Base-by-base conservation (phyloP, 176 grass and related monocot genomes). In the Chloris gayana region DNA sequence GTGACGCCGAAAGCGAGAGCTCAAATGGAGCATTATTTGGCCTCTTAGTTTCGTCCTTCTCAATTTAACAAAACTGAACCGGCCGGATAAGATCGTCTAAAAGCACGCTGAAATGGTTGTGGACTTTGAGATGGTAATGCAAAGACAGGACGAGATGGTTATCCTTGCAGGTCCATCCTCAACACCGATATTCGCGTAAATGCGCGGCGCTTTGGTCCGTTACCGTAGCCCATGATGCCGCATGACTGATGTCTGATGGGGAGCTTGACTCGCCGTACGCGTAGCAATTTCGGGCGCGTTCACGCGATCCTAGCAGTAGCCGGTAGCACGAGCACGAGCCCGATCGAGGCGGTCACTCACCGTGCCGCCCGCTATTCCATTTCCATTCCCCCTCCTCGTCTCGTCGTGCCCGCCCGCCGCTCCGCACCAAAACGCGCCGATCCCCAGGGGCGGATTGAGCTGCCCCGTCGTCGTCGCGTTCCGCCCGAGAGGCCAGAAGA, bases 401-500 rank as follows among this genome's bases (percentile, higher is more conserved):
- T 6, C 18, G 47, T 10, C 75, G 29, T 51, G 18, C 50, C 50
- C 18, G 15, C 51, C 74, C 41, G 47, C 75, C 80, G 80, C 80
- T 54, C 80, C 80, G 44, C 60, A 34, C 75, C 69, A 69, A 66
- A 83, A n/a, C 51, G 31, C 81, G 14, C 76, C 82, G 50, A 89
- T 85, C 82, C 87, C 76, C 19, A 80, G 54, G 42, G 3, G 0
- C n/a, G 27, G 57, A 4, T 6, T 5, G 5, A 6, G 4, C 9
- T 44, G 41, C 41, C 41, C 2, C 57, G 24, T 26, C 58, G 58
- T 61, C 58, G 58, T 61, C 58, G 58, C 25, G 24, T 61, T 61
- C 58, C 58, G 24, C 58, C 25, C 75, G 29, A 14, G 2, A 59
- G 62, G 58, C 14, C 62, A 57, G 54, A 57, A 18, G 50, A 21